A percentile compares a stretch with the other conserved stretches of the same genome.
Conservation (phyloP, 441 rosid genomes). For the Populus trichocarpa region DNA sequence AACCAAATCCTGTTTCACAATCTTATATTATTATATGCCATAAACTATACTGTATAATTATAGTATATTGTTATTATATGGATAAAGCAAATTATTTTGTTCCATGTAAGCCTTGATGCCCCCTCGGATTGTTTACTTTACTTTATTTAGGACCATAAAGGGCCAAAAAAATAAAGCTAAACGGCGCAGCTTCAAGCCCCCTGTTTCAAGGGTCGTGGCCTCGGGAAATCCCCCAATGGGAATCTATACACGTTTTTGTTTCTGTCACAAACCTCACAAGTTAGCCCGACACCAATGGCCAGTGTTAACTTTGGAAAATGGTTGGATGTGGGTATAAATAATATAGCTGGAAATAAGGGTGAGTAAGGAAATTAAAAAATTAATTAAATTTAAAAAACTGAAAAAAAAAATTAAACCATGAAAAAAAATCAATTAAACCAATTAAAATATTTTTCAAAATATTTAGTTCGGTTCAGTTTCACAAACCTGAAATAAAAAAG, state of each 20-base stretch:
- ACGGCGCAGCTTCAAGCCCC: conserved; percentile 67
- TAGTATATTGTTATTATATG: not conserved
- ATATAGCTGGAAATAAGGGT: no score
- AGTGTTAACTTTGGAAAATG: no score
- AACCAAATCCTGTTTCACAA: conserved; percentile 18
- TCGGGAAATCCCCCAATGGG: conserved; percentile 51
- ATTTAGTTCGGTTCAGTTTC: no score
- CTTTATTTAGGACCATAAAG: conserved; percentile 24
- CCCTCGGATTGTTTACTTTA: conserved; percentile 15
- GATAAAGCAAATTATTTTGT: conserved; percentile 6
- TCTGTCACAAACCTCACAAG: conserved; percentile 6
- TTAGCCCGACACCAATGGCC: not conserved
- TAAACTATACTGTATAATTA: not conserved
- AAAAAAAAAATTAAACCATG: no score
- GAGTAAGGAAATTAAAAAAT: no score
- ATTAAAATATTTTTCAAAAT: no score
- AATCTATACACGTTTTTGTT: conserved; percentile 46
- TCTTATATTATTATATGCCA: not conserved
- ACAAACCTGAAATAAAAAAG: no score
- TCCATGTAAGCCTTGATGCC: not conserved
- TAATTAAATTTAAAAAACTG: no score
- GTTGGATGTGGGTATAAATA: no score
- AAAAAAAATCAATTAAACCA: no score
- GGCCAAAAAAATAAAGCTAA: conserved; percentile 32
- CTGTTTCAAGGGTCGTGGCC: conserved; percentile 61